Percentiles rank a stretch among this genome's conserved stretches.
phyloP scores from a whole-genome alignment of 495 filamentous ascomycete genomes.

The Podospora pseudocomata region DNA sequence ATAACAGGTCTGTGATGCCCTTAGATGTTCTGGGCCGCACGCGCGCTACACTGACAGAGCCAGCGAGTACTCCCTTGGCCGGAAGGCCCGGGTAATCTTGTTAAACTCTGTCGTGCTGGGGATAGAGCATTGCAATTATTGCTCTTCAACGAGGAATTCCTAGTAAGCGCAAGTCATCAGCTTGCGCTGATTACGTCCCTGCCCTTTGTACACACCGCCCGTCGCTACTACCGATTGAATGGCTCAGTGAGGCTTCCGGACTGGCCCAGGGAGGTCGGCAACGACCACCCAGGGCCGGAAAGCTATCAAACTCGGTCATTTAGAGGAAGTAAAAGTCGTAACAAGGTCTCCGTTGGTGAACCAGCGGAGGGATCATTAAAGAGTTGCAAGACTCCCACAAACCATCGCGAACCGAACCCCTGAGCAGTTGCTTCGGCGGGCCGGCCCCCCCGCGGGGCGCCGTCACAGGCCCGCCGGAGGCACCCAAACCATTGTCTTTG shows the following conservation, averaged over 20 bases:
- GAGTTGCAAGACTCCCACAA: conserved; percentile 36
- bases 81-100: conserved; percentile 71
- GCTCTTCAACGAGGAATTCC: conserved; percentile 76
- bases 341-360: conserved; percentile 74
- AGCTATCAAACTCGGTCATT: conserved; percentile 71
- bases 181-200: conserved; percentile 72
- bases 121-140: conserved; percentile 80
- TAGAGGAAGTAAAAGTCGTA: conserved; percentile 77
- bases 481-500: conserved; percentile 27
- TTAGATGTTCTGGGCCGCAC: conserved; percentile 71
- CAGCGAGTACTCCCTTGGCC: conserved; percentile 68
- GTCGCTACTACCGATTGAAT: conserved; percentile 74
- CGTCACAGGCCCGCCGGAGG: conserved; percentile 22
- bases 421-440: conserved; percentile 42
- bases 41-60: conserved; percentile 69
- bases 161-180: conserved; percentile 72
- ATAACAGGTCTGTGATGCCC: conserved; percentile 70
- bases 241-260: conserved; percentile 68
- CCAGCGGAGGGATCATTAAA: conserved; percentile 67
- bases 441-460: neutral
- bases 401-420: conserved; percentile 29
- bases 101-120: conserved; percentile 71
- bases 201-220: conserved; percentile 71
- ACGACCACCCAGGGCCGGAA: conserved; percentile 62
- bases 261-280: conserved; percentile 61